phyloP scores from a whole-genome alignment of 192 early-diverging fungal species.

The Coemansia sp. region DNA sequence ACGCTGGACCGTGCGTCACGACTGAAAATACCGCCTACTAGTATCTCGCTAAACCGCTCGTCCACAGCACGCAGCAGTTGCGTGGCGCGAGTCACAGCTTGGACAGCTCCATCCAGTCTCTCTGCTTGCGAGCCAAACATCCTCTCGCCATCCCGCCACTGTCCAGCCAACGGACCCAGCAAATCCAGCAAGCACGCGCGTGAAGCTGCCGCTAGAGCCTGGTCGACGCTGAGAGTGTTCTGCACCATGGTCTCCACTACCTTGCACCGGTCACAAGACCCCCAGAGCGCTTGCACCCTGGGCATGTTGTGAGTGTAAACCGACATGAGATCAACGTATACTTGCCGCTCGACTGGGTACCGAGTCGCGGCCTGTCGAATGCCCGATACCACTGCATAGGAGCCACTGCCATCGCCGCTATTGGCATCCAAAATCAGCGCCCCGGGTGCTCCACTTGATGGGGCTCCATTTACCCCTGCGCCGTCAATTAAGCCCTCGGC shows the following conservation, averaged over 20 bases:
- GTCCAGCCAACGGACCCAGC: slow-evolving; percentile 15
- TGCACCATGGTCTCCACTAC: slow-evolving; percentile 78
- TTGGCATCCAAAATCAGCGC: not conserved
- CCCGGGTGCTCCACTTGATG: not conserved
- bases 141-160: slow-evolving; percentile 1
- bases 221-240: slow-evolving; percentile 85
- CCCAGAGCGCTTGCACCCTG: slow-evolving; percentile 34
- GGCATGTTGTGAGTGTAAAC: slow-evolving; percentile 34
- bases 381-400: slow-evolving; percentile 7
- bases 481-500: not conserved
- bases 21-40: slow-evolving; percentile 43
- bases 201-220: slow-evolving; percentile 65
- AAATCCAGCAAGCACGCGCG: slow-evolving; percentile 36
- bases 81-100: slow-evolving; percentile 33
- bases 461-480: not conserved
- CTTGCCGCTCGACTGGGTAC: slow-evolving; percentile 39
- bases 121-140: slow-evolving; percentile 21
- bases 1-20: slow-evolving; percentile 33
- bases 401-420: not conserved
- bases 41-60: slow-evolving; percentile 36
- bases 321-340: slow-evolving; percentile 44
- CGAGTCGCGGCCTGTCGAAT: slow-evolving; percentile 27
- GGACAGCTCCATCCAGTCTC: slow-evolving; percentile 20
- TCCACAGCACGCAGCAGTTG: slow-evolving; percentile 43
- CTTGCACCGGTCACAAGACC: slow-evolving; percentile 58